Conservation (phyloP, 2,329 filamentous ascomycete genomes). For the Dothidotthia symphoricarpi region DNA sequence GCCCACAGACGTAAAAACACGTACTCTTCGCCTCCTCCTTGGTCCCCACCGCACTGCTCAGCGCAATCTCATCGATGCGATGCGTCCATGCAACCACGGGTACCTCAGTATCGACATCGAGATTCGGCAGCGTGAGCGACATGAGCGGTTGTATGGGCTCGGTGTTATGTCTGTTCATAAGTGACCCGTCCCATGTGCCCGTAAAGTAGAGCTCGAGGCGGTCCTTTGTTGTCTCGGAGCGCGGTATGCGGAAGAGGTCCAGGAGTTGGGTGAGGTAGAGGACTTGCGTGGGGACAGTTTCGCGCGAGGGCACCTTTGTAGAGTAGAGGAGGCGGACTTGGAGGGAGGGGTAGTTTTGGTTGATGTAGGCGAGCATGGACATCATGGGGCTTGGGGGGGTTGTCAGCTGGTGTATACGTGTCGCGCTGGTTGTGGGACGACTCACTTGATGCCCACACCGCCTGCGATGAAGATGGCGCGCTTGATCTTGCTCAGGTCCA, state of each 20-base stretch:
- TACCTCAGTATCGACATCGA: constrained; percentile 30
- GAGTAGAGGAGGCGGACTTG: constrained; percentile 64
- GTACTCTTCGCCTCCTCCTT: constrained; percentile 38
- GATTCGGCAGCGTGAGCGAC: constrained; percentile 32
- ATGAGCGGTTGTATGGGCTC: constrained; percentile 35
- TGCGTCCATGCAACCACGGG: constrained; percentile 34
- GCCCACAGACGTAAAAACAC: constrained; percentile 51
- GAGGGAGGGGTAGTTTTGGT: constrained; percentile 43
- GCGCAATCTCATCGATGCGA: constrained; percentile 39
- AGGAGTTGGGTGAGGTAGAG: constrained; percentile 40
- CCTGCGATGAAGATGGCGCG: constrained; percentile 74
- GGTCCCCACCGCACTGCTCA: constrained; percentile 42
- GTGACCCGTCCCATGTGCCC: constrained; percentile 29
- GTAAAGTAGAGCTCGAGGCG: constrained; percentile 41
- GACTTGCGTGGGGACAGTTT: constrained; percentile 31
- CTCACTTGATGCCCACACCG: constrained; percentile 76
- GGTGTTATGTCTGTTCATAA: constrained; percentile 23
- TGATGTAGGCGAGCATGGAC: constrained; percentile 67
- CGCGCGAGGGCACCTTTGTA: constrained; percentile 44
- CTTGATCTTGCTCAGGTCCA: constrained; percentile 48
- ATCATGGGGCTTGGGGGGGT: constrained; percentile 60
- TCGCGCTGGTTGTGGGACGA: constrained; percentile 1
- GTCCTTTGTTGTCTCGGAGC: constrained; percentile 26
- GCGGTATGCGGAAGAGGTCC: constrained; percentile 31
- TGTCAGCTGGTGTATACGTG: constrained; percentile 6